phyloP scores from a whole-genome alignment of 208 protist genomes.

The Plasmodiophora brassicae region DNA sequence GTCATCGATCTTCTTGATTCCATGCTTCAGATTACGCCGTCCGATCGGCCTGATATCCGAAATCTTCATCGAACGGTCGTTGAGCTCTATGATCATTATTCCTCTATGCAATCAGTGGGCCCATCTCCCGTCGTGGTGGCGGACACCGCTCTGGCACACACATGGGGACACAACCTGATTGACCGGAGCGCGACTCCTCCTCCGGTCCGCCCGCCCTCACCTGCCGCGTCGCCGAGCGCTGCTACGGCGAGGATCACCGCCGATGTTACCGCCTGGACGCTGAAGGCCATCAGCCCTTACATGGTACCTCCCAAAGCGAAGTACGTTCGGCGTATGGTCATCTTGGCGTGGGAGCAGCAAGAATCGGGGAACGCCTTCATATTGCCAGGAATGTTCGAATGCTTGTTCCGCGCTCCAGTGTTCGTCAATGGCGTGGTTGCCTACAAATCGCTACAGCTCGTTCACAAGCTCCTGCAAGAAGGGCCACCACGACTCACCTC shows the following conservation, averaged over 20 bases:
- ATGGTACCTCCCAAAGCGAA: slow-evolving; percentile 5
- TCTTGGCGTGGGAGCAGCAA: background rate
- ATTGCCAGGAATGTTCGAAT: background rate
- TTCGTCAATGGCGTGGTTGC: background rate
- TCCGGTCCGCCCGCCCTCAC: background rate
- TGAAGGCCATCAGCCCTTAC: background rate
- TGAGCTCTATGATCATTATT: slow-evolving; percentile 16
- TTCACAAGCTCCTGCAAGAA: slow-evolving; percentile 22
- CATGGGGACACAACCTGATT: background rate
- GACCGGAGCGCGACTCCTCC: background rate
- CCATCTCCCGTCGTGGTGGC: too few relatives aligned
- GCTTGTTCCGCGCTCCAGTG: background rate
- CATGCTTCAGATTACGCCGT: background rate
- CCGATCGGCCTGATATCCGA: background rate
- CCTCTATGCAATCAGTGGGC: background rate
- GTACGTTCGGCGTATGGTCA: slow-evolving; percentile 7
- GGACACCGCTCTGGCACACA: background rate
- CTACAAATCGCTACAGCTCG: background rate
- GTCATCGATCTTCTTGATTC: background rate
- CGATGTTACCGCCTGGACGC: background rate
- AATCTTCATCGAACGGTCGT: background rate
- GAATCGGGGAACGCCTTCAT: background rate
- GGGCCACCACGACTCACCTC: background rate
- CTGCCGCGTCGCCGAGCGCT: background rate
- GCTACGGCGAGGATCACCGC: background rate